Evolutionary conservation across 2,329 filamentous ascomycete genomes (phyloP), one percentile per base, ranked within the genome.

Genomic region (Plenodomus biglobosus): DNA sequence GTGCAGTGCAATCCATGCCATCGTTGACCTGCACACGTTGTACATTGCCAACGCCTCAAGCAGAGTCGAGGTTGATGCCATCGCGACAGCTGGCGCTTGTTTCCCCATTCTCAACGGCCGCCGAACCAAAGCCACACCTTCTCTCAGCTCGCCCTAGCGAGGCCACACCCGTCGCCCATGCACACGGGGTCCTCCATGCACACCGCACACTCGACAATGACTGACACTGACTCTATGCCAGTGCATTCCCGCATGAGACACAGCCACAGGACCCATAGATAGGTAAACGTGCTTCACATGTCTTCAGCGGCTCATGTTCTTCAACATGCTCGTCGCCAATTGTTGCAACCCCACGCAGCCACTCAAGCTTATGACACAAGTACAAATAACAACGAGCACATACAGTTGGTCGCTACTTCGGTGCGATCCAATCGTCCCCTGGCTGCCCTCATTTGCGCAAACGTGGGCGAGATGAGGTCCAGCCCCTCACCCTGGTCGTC

Each of bases 51-150:
- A 5, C 5, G 15, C 32, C 13, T 36, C 32, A 13, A 10, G 19
- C 20, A 15, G 21, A 27, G 37, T 34, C 40, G 20, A 10, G 30
- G n/a, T 36, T 17, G 32, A 7, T 36, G 13, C 13, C 32, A n/a
- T 20, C 27, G 41, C 27, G 18, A 24, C 32, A n/a, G n/a, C n/a
- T n/a, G n/a, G n/a, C n/a, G 16, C 35, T 10, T 13, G 35, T 15
- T 13, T 37, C 16, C 7, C 35, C 40, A 32, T 11, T 32, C 27
- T 11, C 27, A 32, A 32, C 27, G 27, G 50, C 42, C 45, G 41
- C 48, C 10, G 27, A 7, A 45, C 34, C 38, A 44, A 49, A 50
- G 51, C 51, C 47, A 48, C 47, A 40, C 47, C 42, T 50, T 47
- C 39, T 44, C 42, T 50, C 50, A 49, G 46, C 50, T 53, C 38